A percentile compares a stretch with the other conserved stretches of the same genome.
phyloP scores from a whole-genome alignment of 2,329 filamentous ascomycete species.

The Cladosporium sp. region DNA sequence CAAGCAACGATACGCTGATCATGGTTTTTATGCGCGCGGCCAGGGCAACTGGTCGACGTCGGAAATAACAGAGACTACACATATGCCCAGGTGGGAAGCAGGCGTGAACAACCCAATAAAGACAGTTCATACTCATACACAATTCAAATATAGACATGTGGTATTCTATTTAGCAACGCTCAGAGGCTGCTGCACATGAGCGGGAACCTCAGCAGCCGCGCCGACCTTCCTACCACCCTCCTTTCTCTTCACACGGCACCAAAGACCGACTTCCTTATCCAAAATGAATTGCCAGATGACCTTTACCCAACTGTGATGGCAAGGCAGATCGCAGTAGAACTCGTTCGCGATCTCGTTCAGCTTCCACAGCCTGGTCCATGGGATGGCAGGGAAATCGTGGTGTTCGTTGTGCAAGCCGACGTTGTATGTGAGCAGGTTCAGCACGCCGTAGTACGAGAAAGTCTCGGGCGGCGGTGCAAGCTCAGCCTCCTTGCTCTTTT shows the following conservation, averaged over 20 bases:
- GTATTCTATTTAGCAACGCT: background rate
- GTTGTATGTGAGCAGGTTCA: conserved; percentile 94
- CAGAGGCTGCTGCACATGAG: conserved; percentile 10
- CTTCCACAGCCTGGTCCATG: conserved; percentile 80
- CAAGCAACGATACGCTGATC: no score
- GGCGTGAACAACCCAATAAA: background rate
- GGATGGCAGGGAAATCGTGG: conserved; percentile 95
- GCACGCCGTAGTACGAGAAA: conserved; percentile 90
- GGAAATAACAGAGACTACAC: no score
- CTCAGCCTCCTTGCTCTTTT: conserved; percentile 42
- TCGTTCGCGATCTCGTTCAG: conserved; percentile 78
- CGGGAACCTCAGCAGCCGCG: conserved; percentile 8
- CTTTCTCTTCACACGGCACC: conserved; percentile 87
- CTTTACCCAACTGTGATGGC: conserved; percentile 83
- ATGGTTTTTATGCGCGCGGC: no score
- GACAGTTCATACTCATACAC: background rate
- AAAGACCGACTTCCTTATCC: conserved; percentile 84
- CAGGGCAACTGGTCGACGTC: no score
- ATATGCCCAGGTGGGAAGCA: no score
- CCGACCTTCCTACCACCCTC: conserved; percentile 65
- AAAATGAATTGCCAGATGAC: conserved; percentile 95
- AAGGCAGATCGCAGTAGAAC: conserved; percentile 85
- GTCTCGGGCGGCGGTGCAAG: conserved; percentile 71
- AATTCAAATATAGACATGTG: background rate
- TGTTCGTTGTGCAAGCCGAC: conserved; percentile 98